Evolutionary conservation across 176 grass and related monocot species (phyloP), one percentile per base, ranked within the genome.

Genomic region (Zoysia japonica): DNA sequence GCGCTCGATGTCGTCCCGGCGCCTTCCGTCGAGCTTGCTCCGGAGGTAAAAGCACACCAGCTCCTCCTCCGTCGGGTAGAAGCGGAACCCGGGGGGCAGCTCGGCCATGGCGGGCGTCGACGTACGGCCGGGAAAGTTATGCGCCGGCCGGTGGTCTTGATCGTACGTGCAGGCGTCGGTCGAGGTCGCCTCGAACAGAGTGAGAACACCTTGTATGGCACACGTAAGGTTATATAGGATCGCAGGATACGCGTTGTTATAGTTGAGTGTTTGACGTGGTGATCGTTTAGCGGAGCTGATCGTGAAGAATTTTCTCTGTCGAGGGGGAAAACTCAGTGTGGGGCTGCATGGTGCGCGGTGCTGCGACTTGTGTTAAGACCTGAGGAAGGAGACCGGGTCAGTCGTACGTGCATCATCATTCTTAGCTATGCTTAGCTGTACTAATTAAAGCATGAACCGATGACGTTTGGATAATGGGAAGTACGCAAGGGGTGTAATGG

Each of bases 61-160:
- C 82, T 99, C 96, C 80, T 99, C 96, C 85, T 99, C 92, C 9
- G 92, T 99, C 4, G 96, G 96, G 68, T 87, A 99, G 83, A 99
- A 99, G 12, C 96, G 78, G 75, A 74, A 93, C 11, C 96, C 96
- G 0, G 90, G 96, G 19, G 86, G 79, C 51, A 80, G 49, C 7
- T 54, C 80, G 38, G 16, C 72, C 91, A 97, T 93, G 47, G 7
- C 43, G 7, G 20, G 5, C 9, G 74, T 9, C 44, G 46, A 5
- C 75, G 56, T 17, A 16, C 38, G 62, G n/a, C 3, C 8, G 44
- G 9, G 36, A 40, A 8, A 16, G 59, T 3, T 6, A 4, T 19
- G 35, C 3, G 6, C 2, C 14, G 28, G 28, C 28, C 28, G 28
- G 28, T 28, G 28, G 28, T 28, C 28, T 28, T 28, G 28, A 28